Evolutionary conservation across 768 basidiomycete species (phyloP).

Genomic region (Suillus ampliporus): DNA sequence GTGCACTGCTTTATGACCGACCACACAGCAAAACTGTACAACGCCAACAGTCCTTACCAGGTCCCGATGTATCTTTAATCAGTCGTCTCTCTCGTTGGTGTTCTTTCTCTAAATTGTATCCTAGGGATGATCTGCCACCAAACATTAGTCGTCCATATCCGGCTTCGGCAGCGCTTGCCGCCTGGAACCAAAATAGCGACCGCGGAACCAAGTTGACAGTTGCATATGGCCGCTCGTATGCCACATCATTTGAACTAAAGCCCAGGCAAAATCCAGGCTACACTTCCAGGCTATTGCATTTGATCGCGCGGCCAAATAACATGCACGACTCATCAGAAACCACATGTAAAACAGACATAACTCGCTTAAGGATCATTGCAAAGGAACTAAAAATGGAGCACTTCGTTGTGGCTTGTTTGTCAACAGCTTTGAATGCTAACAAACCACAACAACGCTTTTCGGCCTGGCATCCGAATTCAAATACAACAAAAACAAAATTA

Average conservation of each 20-base stretch:
- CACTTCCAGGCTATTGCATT: neutral
- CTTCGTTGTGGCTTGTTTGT: neutral
- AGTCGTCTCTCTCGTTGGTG: neutral
- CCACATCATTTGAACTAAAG: neutral
- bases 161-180: neutral
- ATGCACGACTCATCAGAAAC: neutral
- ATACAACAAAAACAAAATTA: neutral
- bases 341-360: neutral
- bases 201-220: slow-evolving; percentile 6
- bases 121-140: neutral
- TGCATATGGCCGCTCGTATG: neutral
- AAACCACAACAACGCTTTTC: slow-evolving; percentile 14
- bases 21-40: neutral
- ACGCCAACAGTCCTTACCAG: neutral
- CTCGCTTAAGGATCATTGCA: too few species aligned
- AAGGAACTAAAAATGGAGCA: neutral
- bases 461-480: neutral
- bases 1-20: neutral
- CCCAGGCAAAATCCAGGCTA: neutral
- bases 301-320: neutral
- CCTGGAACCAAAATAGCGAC: slow-evolving; percentile 5
- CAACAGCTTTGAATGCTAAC: slow-evolving; percentile 9
- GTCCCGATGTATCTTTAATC: neutral
- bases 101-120: neutral
- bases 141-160: neutral